These are phyloP conservation scores for Fusarium coicis DNA, from an alignment of 2,329 filamentous ascomycete genomes.

Conservation along the genomic window DNA sequence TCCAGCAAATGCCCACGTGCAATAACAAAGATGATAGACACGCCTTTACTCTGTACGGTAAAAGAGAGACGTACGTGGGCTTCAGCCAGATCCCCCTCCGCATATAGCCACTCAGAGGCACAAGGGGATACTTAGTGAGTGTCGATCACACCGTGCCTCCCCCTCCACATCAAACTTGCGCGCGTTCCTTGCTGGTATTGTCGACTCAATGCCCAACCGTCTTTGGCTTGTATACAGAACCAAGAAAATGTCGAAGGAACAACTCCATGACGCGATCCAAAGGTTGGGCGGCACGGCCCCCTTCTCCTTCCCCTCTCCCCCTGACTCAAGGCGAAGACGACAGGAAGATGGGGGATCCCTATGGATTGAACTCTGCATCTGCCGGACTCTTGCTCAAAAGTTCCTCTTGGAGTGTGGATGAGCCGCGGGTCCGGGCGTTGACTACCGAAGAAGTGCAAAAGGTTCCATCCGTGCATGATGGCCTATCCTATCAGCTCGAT, in stretches of 20 bases:
- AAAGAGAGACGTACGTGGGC: slow-evolving; percentile 25
- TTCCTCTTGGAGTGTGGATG: slow-evolving; percentile 21
- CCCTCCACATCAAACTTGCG: background rate
- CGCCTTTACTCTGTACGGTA: slow-evolving; percentile 15
- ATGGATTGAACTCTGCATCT: slow-evolving; percentile 33
- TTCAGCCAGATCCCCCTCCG: slow-evolving; percentile 14
- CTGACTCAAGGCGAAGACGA: slow-evolving; percentile 24
- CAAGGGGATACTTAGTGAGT: slow-evolving; percentile 29
- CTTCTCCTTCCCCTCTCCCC: slow-evolving; percentile 3
- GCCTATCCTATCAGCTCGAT: slow-evolving; percentile 8
- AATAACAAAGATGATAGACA: slow-evolving; percentile 16
- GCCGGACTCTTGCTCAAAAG: slow-evolving; percentile 34
- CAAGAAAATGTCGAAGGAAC: slow-evolving; percentile 19
- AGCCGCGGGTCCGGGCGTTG: slow-evolving; percentile 32
- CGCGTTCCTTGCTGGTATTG: slow-evolving; percentile 12
- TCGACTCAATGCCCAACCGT: slow-evolving; percentile 10
- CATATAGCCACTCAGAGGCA: slow-evolving; percentile 21
- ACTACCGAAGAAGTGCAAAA: slow-evolving; percentile 21
- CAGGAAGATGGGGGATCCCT: slow-evolving; percentile 8
- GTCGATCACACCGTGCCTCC: slow-evolving; percentile 33
- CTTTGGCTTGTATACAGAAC: background rate
- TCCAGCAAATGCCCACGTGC: slow-evolving; percentile 26
- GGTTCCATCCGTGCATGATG: slow-evolving; percentile 12
- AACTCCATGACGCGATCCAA: background rate
- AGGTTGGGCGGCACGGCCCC: slow-evolving; percentile 18